A percentile compares a stretch with the other conserved stretches of the same genome.
These are phyloP conservation scores for Elaeis guineensis DNA, from an alignment of 176 grass and related monocot genomes.

Conservation along the genomic window DNA sequence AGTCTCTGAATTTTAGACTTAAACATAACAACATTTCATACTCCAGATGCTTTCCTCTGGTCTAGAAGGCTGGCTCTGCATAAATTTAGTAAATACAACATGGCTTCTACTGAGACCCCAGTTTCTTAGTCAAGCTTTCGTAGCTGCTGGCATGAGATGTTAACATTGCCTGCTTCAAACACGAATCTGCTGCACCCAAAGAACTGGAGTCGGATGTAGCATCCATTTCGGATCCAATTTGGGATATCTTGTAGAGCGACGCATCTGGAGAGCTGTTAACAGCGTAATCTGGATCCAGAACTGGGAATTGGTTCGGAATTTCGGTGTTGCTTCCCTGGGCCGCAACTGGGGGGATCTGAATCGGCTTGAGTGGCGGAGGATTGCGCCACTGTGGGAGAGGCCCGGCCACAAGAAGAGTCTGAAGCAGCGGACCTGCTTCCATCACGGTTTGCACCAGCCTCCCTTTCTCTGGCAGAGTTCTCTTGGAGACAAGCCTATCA, in stretches of 20 bases:
- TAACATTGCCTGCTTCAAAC: constrained; percentile 24
- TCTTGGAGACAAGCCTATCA: constrained; percentile 39
- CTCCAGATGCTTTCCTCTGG: no score
- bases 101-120: constrained; percentile 1
- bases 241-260: no score
- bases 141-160: neutral
- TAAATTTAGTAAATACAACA: no score
- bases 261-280: no score
- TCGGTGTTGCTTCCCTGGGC: neutral
- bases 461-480: constrained; percentile 50
- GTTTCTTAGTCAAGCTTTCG: constrained; percentile 30
- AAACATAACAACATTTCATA: no score
- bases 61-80: no score
- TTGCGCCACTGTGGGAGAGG: constrained; percentile 77
- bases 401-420: constrained; percentile 73
- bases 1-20: no score
- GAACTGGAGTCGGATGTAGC: no score
- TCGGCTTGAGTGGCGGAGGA: constrained; percentile 48
- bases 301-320: no score
- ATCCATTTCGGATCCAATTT: no score
- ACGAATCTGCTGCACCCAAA: neutral
- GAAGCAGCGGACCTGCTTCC: constrained; percentile 60
- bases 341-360: constrained; percentile 31
- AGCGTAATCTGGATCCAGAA: no score
- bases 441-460: constrained; percentile 57